Evolutionary conservation across 2,329 filamentous ascomycete genomes (phyloP), one percentile per base, ranked within the genome.

Genomic region (Davidsoniella virescens): DNA sequence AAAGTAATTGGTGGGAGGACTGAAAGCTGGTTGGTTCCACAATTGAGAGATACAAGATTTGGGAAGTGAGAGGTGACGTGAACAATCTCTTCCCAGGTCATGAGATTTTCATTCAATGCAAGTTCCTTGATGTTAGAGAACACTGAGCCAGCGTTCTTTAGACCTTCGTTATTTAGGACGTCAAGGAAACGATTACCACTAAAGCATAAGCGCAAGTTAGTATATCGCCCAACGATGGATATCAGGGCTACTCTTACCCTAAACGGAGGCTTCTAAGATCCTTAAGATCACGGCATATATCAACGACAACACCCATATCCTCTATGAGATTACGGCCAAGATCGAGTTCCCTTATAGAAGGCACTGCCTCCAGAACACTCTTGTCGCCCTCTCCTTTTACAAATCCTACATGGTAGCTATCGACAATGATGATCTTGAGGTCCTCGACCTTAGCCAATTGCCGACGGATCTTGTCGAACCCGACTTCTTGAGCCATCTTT

Each of bases 401-500:
- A 29, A 56, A 60, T 8, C 60, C 64, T 54, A 96, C 73, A 47
- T 76, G 70, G 60, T 86, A 65, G 12, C 82, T 80, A 65, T 96
- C 88, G 6, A 98, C 70, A 38, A 96, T 77, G 46, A 93, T 80
- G 50, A 88, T 80, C 56, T 75, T 81, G 53, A 96, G 72, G 58
- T 92, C 84, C 50, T 81, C 70, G 29, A 96, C 70, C 60, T 82
- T 71, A 57, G 87, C 82, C 59, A 93, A 80, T 64, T 88, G 78
- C 56, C 75, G 75, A 41, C 83, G 78, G 56, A 95, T 86, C 70
- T 95, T 95, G 57, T 94, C 87, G 58, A 96, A 96, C 26, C 92
- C 92, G 33, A 96, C 78, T 66, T 96, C 90, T 66, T 96, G 84
- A 4, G 86, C 90, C 16, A 88, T 75, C 65, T 96, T 96, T 37